These are phyloP conservation scores for Aspergillus egyptiacus DNA, from an alignment of 495 filamentous ascomycete genomes.

Conservation along the genomic window DNA sequence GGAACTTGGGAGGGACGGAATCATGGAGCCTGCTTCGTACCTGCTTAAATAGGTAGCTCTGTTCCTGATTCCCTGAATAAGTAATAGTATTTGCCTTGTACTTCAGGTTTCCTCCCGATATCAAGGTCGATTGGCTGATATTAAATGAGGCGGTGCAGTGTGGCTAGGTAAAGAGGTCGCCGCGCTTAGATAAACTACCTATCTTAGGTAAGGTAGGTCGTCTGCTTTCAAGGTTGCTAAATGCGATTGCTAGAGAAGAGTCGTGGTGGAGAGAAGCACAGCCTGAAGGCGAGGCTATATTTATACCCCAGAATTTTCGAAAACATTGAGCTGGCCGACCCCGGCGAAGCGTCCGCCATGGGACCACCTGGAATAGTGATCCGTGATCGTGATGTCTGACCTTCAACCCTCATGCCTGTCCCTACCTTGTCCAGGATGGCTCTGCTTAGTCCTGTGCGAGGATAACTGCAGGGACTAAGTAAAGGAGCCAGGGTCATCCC, in stretches of 20 bases:
- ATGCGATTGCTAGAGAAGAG: too few relatives aligned
- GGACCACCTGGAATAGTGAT: conserved; percentile 1
- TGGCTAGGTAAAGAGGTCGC: conserved; percentile 1
- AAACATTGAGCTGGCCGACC: background rate
- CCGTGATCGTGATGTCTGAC: conserved; percentile 20
- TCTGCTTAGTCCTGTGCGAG: conserved; percentile 1
- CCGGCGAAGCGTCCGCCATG: conserved; percentile 2
- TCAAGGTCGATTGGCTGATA: conserved; percentile 1
- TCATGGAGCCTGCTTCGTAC: conserved; percentile 15
- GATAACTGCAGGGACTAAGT: conserved; percentile 11
- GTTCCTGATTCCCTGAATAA: background rate
- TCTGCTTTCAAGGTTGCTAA: too few relatives aligned
- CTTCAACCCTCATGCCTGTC: conserved; percentile 1
- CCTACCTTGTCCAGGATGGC: conserved; percentile 2
- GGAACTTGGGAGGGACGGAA: conserved; percentile 3
- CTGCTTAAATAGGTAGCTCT: conserved; percentile 1
- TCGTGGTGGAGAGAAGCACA: background rate
- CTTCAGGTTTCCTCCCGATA: conserved; percentile 10
- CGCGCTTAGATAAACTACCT: background rate
- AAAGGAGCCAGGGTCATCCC: background rate
- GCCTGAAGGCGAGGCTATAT: conserved; percentile 4
- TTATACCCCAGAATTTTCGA: conserved; percentile 1
- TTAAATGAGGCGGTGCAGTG: conserved; percentile 11
- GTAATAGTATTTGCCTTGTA: too few relatives aligned
- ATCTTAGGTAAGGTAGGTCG: too few relatives aligned